Evolutionary conservation across 768 basidiomycete genomes (phyloP).

Genomic region (Hysterangium stoloniferum): DNA sequence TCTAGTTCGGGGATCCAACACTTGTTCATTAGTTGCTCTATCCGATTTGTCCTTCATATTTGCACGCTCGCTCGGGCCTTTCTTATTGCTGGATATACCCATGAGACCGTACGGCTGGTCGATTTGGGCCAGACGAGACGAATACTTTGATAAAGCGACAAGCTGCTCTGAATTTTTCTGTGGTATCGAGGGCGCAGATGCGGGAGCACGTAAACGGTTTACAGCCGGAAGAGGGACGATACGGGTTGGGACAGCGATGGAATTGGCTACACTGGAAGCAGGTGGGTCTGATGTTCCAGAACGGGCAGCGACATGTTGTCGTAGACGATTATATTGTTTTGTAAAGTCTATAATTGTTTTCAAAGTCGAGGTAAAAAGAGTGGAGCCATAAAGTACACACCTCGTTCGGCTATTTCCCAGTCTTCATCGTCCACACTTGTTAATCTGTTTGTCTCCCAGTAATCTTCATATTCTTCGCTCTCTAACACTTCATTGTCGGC

Average conservation of each 20-base stretch:
- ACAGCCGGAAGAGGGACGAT: conserved; percentile 61
- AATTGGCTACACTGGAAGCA: conserved; percentile 8
- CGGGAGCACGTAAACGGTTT: conserved; percentile 50
- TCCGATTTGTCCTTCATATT: conserved; percentile 95
- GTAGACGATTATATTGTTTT: conserved; percentile 92
- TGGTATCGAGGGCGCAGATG: conserved; percentile 23
- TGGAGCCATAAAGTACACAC: conserved; percentile 35
- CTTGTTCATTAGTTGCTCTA: conserved; percentile 94
- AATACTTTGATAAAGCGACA: conserved; percentile 66
- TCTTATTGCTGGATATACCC: conserved; percentile 78
- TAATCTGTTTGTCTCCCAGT: conserved; percentile 43
- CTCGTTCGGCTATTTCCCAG: conserved; percentile 81
- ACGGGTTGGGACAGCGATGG: conserved; percentile 1
- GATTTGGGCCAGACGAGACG: conserved; percentile 65
- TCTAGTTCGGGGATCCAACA: conserved; percentile 91
- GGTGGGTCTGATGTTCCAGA: conserved; percentile 37
- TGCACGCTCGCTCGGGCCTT: conserved; percentile 81
- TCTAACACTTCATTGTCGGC: conserved; percentile 33
- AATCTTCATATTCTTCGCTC: conserved; percentile 26
- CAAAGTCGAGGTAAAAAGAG: conserved; percentile 2
- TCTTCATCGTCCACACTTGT: conserved; percentile 69
- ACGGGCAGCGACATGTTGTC: conserved; percentile 83
- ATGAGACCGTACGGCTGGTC: conserved; percentile 60
- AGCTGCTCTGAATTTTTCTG: conserved; percentile 66
- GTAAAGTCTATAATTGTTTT: conserved; percentile 71